Base-by-base conservation (phyloP, 2,329 filamentous ascomycete species). In the Plenodomus tracheiphilus region DNA sequence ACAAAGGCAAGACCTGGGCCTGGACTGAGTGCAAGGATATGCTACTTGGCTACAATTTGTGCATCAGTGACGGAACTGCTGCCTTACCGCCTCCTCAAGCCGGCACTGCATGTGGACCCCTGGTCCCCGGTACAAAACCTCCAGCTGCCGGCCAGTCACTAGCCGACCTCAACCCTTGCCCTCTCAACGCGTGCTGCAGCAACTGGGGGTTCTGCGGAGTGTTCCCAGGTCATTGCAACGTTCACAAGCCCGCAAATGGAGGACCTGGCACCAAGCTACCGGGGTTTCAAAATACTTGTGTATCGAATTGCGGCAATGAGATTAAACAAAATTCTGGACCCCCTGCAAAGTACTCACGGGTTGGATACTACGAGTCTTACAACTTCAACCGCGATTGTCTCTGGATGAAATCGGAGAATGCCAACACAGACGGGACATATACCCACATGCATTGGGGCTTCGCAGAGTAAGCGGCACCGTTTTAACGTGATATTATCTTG, bases 31-130 rank as follows among this genome's bases (percentile, higher is more conserved):
- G 77, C 53, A 41, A 54, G 1, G 41, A 59, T 7, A 47, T 80
- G 4, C 48, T 54, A 17, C 39, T 61, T 11, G 66, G 66, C 1
- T 32, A 47, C 2, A 62, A 59, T 11, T 73, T 79, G 4, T 79
- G 77, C 47, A 54, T 79, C 0, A 75, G 74, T 47, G 52, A 56
- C 0, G 77, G 77, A 3, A 51, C 47, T 1, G 67, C 48, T 3
- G 46, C 54, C 0, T 70, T 79, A 61, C 78, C 77, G 1, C 62
- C 71, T 1, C 49, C 66, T 2, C 52, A 75, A 2, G 21, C 60
- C 1, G 69, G 72, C 38, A 71, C 74, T n/a, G 52, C 70, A 0
- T 80, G 79, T 54, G 79, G 80, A 0, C 79, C 79, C 1, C 68
- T 74, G 38, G 67, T 73, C 0, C 69, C 71, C 4, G 74, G 75